Base-by-base conservation (phyloP, 164 flowering plant species). In the Berberis thunbergii region DNA sequence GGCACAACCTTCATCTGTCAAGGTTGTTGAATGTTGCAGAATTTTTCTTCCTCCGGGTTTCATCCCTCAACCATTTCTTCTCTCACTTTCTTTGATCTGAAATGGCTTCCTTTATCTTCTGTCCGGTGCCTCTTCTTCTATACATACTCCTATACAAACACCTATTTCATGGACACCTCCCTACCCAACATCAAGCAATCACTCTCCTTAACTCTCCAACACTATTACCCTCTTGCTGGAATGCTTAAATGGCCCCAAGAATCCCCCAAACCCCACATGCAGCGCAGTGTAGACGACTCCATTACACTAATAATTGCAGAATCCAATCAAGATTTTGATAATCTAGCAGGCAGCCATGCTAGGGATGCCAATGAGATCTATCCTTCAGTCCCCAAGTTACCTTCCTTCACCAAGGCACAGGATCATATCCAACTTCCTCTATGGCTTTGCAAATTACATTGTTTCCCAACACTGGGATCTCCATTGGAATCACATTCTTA, bases 181-280 rank as follows among this genome's bases (percentile, higher is more conserved):
- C 54, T 77, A 60, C 83, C 83, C 48, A 45, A 41, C 7, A 74
- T 82, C 55, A 74, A 67, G 41, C 46, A 57, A 54, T 78, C 86
- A 6, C 81, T 84, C 44, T 67, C 78, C 49, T 73, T 75, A 53
- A 59, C 83, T 45, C 86, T 84, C 69, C 67, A 62, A 9, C 77
- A 69, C 59, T 83, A 73, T 61, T 79, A 57, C 65, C 80, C 84
- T 1, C 60, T 79, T 38, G 78, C 78, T 45, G 80, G 78, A 3
- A 69, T 60, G 8, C 59, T 80, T 12, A 49, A 67, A 2, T 53
- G 44, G 43, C 74, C 76, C 4, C 69, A 72, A 3, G 62, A 72
- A 7, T 68, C 73, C 41, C 61, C 13, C 4, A 65, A 65, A 6
- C 78, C 76, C 58, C 53, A 53, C 11, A 52, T 80, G 54, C 55